A percentile compares a stretch with the other conserved stretches of the same genome.
Conservation (phyloP, 768 basidiomycete genomes). For the Clavulina sp. region DNA sequence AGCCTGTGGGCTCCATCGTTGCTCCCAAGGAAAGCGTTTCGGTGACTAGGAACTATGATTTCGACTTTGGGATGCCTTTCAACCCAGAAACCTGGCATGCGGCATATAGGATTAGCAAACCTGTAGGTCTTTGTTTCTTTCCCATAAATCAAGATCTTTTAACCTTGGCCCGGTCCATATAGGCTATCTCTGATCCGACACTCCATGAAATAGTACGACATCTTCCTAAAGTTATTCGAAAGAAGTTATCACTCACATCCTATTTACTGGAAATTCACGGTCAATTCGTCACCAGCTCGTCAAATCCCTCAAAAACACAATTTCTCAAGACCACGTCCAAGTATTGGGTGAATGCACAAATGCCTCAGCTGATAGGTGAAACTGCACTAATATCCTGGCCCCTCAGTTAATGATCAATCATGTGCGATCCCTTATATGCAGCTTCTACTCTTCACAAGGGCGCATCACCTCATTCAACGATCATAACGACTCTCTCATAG, state of each 20-base stretch:
- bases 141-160: too few relatives aligned
- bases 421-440: slow-evolving; percentile 16
- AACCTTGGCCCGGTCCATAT: too few relatives aligned
- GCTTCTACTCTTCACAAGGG: slow-evolving; percentile 79
- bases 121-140: slow-evolving; percentile 23
- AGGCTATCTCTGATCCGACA: neutral
- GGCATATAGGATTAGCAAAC: slow-evolving; percentile 53
- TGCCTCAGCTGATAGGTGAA: slow-evolving; percentile 67
- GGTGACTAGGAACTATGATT: slow-evolving; percentile 59
- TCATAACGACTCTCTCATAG: slow-evolving; percentile 46
- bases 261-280: neutral
- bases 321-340: slow-evolving; percentile 22
- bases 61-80: slow-evolving; percentile 47
- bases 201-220: slow-evolving; percentile 1
- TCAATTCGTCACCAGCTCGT: neutral
- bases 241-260: neutral
- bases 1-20: slow-evolving; percentile 49
- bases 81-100: slow-evolving; percentile 17
- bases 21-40: slow-evolving; percentile 51
- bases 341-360: slow-evolving; percentile 32
- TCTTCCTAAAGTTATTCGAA: too few relatives aligned
- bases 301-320: neutral
- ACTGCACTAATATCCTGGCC: too few relatives aligned
- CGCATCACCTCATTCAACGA: slow-evolving; percentile 68
- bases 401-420: slow-evolving; percentile 6